Evolutionary conservation across 2,329 filamentous ascomycete species (phyloP), one percentile per base, ranked within the genome.

Genomic region (Pyrenophora teres): DNA sequence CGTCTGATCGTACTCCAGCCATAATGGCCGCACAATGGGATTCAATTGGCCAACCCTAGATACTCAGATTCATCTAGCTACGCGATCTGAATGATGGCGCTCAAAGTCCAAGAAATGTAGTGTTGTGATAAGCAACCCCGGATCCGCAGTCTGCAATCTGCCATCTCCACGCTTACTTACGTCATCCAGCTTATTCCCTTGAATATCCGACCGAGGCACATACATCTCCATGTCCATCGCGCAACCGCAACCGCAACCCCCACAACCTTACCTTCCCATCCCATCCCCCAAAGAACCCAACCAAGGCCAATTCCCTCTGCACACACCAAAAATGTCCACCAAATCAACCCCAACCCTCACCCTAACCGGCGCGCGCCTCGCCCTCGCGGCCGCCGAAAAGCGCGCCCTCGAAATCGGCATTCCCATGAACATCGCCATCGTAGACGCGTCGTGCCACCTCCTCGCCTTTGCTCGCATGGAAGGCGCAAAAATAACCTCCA

Each of bases 361-460:
- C 23, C 68, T 73, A 42, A 52, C 64, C 3, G 73, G 73, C 16
- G 74, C 74, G 40, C 69, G 68, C 52, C 63, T 64, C 41, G 73
- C 72, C 31, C 55, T 73, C 32, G 52, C 63, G 31, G 74, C 72
- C 36, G 72, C 72, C 37, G 68, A 74, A 63, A 56, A 63, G 30
- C 70, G 71, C 43, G 67, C 74, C 25, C 62, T 64, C 32, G 63
- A 66, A 46, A 75, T 76, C 50, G 62, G 63, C 15, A 60, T 76
- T 5, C 66, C 64, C 27, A 80, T 79, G 79, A 81, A 81, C 71
- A 80, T 81, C 51, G 78, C 78, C 50, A 67, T 81, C 49, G 74
- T 79, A 49, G 78, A 80, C 62, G 60, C 69, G 25, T 71, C 74
- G 25, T 73, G 75, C 32, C 76, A 80, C 50, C 74, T 81, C 36